Evolutionary conservation across 805 yeast species (phyloP).

Genomic region (Kodamaea leandrae): DNA sequence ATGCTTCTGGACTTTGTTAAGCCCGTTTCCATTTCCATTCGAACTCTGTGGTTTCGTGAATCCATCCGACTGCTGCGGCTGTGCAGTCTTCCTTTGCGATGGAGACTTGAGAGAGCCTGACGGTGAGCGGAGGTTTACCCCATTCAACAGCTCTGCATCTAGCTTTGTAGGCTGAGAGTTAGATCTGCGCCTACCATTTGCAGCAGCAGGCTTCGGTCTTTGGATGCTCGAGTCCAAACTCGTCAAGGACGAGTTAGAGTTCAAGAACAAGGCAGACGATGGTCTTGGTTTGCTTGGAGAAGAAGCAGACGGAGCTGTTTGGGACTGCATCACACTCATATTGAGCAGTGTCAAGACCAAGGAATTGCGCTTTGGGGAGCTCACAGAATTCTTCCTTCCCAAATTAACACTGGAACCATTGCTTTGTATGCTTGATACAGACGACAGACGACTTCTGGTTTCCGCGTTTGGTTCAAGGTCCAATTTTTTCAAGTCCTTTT

Average conservation of each 20-base stretch:
- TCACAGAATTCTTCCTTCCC: constrained; percentile 19
- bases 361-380: constrained; percentile 18
- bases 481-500: constrained; percentile 15
- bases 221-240: constrained; percentile 10
- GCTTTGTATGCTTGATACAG: constrained; percentile 24
- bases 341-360: constrained; percentile 1
- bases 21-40: background rate
- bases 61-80: constrained; percentile 9
- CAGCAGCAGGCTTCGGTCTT: constrained; percentile 7
- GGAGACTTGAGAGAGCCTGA: constrained; percentile 15
- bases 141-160: constrained; percentile 15
- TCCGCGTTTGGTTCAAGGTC: constrained; percentile 12
- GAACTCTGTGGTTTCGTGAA: background rate
- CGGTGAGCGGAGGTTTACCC: constrained; percentile 17
- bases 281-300: constrained; percentile 18
- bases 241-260: constrained; percentile 17
- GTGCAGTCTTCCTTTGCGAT: constrained; percentile 10
- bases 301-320: constrained; percentile 7
- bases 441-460: constrained; percentile 25
- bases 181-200: constrained; percentile 31
- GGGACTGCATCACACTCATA: background rate
- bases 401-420: constrained; percentile 13
- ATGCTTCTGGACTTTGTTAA: constrained; percentile 15
- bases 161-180: constrained; percentile 33
- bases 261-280: constrained; percentile 26